Conservation (phyloP, 139 green algal species). For the Tetraselmis chui region DNA sequence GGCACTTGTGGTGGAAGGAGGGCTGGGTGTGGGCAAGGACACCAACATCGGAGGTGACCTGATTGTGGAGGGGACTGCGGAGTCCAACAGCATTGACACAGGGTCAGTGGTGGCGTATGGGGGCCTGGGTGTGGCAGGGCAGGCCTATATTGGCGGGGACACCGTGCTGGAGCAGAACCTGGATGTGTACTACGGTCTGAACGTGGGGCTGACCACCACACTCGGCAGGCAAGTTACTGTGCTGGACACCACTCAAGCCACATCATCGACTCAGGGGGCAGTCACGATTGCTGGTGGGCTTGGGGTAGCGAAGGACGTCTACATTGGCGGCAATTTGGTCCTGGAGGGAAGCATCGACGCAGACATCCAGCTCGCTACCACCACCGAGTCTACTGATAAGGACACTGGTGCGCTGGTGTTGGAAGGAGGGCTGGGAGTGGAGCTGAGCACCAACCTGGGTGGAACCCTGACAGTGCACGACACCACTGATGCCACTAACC, state of each 20-base stretch:
- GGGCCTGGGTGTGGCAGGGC: not conserved
- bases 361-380: not conserved
- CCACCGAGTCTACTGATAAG: not conserved
- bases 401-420: not conserved
- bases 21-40: not conserved
- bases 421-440: not conserved
- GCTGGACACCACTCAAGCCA: not conserved
- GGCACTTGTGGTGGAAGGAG: not conserved
- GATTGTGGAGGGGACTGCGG: not conserved
- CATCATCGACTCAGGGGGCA: not conserved
- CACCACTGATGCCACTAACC: not conserved
- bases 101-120: not conserved
- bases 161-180: not conserved
- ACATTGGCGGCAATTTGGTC: not conserved
- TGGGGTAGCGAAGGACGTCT: not conserved
- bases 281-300: not conserved
- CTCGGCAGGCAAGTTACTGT: not conserved
- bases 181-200: not conserved
- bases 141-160: not conserved
- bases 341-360: not conserved
- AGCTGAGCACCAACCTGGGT: not conserved
- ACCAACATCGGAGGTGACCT: not conserved
- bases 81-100: not conserved
- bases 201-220: not conserved
- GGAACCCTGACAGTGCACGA: not conserved